Evolutionary conservation across 2,329 filamentous ascomycete genomes (phyloP).

Genomic region (Cylindrodendrum hubeiense): DNA sequence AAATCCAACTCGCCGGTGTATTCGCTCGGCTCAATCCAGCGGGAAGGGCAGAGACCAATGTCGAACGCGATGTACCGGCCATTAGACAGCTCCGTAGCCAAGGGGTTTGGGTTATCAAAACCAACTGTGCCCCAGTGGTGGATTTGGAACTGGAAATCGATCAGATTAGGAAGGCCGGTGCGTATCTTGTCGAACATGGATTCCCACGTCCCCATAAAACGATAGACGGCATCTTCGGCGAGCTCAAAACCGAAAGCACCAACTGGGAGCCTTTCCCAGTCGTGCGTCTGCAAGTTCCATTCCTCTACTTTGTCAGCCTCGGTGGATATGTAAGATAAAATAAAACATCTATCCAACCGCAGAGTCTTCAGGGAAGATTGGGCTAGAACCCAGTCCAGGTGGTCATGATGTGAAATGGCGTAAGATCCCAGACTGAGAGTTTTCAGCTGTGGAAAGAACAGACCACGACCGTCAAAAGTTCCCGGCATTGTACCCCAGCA

Average conservation of each 20-base stretch:
- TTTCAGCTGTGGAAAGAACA: slow-evolving; percentile 36
- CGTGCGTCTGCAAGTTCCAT: slow-evolving; percentile 8
- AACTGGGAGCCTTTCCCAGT: slow-evolving; percentile 23
- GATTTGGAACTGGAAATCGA: slow-evolving; percentile 6
- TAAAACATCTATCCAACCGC: slow-evolving; percentile 23
- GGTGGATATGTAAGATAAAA: slow-evolving; percentile 15
- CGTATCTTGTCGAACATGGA: slow-evolving; percentile 36
- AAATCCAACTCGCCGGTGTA: neutral
- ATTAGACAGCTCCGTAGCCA: neutral
- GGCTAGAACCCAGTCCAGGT: slow-evolving; percentile 41
- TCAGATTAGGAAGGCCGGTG: slow-evolving; percentile 4
- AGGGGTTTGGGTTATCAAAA: neutral
- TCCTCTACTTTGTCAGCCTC: rapidly evolving
- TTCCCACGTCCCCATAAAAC: slow-evolving; percentile 32
- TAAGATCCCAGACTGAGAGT: slow-evolving; percentile 28
- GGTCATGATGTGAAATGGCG: slow-evolving; percentile 33
- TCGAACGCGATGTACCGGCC: neutral
- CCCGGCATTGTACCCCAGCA: slow-evolving; percentile 37
- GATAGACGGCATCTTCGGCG: neutral
- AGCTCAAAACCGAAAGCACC: neutral
- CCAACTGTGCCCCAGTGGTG: neutral
- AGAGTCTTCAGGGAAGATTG: slow-evolving; percentile 25
- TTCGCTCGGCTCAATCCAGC: neutral
- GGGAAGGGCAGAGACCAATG: neutral
- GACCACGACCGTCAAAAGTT: slow-evolving; percentile 34